These are phyloP conservation scores for Saussurea involucrata DNA, from an alignment of 129 eudicot genomes.

Conservation along the genomic window DNA sequence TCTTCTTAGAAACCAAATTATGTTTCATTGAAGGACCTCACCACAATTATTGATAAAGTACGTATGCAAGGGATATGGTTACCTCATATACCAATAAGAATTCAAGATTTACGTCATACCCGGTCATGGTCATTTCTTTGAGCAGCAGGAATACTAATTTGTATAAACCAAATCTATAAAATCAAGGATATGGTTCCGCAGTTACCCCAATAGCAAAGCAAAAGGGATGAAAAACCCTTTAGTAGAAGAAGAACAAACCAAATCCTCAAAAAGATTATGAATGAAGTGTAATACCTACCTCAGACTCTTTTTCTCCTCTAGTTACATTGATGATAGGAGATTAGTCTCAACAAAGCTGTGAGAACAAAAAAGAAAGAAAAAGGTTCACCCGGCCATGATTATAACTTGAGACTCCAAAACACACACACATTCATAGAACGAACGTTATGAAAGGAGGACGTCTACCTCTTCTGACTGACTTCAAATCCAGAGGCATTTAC, in stretches of 20 bases:
- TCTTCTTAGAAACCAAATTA: conserved; percentile 2
- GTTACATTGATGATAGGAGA: conserved; percentile 66
- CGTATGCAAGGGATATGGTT: conserved; percentile 17
- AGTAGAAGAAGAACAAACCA: conserved; percentile 32
- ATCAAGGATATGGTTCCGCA: conserved; percentile 20
- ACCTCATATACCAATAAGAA: conserved; percentile 20
- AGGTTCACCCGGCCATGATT: conserved; percentile 57
- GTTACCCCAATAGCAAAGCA: conserved; percentile 38
- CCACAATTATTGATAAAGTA: neutral
- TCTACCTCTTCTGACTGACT: conserved; percentile 76
- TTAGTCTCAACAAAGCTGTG: conserved; percentile 88
- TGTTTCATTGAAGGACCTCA: neutral
- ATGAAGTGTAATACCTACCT: conserved; percentile 74
- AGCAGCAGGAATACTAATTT: conserved; percentile 53
- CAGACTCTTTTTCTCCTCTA: conserved; percentile 67
- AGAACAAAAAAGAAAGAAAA: conserved; percentile 68
- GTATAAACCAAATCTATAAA: conserved; percentile 35
- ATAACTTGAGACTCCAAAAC: conserved; percentile 39
- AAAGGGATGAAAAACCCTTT: conserved; percentile 24
- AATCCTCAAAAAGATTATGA: conserved; percentile 26
- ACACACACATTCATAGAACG: conserved; percentile 33
- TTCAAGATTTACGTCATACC: conserved; percentile 34
- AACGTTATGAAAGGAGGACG: conserved; percentile 31
- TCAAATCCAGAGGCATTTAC: conserved; percentile 40
- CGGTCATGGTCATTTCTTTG: conserved; percentile 42